Percentiles rank a stretch among this genome's conserved stretches.
Evolutionary conservation across 1,284 basidiomycete species (phyloP).

Genomic region (Ustilago tritici): DNA sequence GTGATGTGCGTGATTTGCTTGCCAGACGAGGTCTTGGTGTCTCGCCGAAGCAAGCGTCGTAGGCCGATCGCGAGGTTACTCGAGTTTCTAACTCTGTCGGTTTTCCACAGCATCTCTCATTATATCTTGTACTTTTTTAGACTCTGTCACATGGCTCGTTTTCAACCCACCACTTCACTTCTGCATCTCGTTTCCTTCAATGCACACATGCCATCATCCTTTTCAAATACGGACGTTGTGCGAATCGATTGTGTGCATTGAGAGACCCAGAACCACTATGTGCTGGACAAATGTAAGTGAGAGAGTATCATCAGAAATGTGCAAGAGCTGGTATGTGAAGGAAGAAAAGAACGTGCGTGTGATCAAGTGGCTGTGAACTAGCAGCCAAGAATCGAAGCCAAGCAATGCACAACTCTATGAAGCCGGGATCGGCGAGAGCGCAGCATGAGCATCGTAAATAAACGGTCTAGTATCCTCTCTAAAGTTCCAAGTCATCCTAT

Average conservation of each 20-base stretch:
- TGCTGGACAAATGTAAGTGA: background rate
- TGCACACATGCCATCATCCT: constrained; percentile 6
- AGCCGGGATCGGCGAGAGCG: background rate
- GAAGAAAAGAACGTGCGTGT: background rate
- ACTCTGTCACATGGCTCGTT: background rate
- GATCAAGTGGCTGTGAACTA: background rate
- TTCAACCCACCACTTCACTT: constrained; percentile 14
- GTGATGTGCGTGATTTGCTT: constrained; percentile 61
- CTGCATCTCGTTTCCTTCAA: constrained; percentile 4
- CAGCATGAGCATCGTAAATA: constrained; percentile 24
- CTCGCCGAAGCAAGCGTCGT: constrained; percentile 33
- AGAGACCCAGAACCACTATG: background rate
- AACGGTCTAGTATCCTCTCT: constrained; percentile 36
- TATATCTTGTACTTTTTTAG: background rate
- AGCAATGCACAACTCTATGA: background rate
- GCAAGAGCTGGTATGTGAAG: background rate
- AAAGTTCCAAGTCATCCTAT: constrained; percentile 37
- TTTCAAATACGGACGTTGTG: background rate
- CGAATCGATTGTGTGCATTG: background rate
- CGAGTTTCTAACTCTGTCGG: background rate
- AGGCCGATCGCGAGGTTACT: background rate
- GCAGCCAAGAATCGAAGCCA: background rate
- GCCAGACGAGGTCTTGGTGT: constrained; percentile 58
- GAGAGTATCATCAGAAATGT: background rate
- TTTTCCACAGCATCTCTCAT: background rate